A percentile compares a stretch with the other conserved stretches of the same genome.
phyloP scores from a whole-genome alignment of 768 basidiomycete genomes.

The Mycena filopes region DNA sequence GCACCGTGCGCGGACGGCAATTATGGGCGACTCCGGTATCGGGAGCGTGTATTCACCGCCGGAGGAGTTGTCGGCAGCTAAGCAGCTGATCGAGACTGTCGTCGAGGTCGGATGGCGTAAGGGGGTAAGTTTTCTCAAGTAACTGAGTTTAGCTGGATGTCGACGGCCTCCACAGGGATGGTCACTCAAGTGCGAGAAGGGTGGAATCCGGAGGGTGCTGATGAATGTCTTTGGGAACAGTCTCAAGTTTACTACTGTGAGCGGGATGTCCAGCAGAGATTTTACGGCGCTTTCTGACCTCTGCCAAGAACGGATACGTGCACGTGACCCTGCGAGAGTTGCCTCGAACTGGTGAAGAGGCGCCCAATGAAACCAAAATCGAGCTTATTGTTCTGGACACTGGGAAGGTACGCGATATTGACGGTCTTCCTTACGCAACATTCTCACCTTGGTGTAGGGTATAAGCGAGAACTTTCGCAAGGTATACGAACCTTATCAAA shows the following conservation, averaged over 20 bases:
- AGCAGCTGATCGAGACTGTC: slow-evolving; percentile 82
- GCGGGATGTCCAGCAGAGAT: slow-evolving; percentile 37
- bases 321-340: slow-evolving; percentile 86
- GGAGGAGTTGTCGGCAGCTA: slow-evolving; percentile 58
- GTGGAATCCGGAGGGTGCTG: slow-evolving; percentile 88
- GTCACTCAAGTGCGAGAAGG: slow-evolving; percentile 89
- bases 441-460: slow-evolving; percentile 55
- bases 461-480: slow-evolving; percentile 94
- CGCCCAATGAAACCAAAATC: slow-evolving; percentile 72
- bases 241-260: slow-evolving; percentile 88
- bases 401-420: slow-evolving; percentile 70
- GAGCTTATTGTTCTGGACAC: slow-evolving; percentile 90
- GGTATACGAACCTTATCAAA: slow-evolving; percentile 51
- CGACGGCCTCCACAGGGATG: slow-evolving; percentile 68
- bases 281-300: not conserved
- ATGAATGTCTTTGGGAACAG: slow-evolving; percentile 98
- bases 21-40: slow-evolving; percentile 78
- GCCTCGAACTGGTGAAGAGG: slow-evolving; percentile 62
- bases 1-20: slow-evolving; percentile 80
- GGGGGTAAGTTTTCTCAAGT: slow-evolving; percentile 57
- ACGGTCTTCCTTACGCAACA: not conserved
- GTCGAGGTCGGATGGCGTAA: slow-evolving; percentile 83
- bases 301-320: slow-evolving; percentile 79
- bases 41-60: slow-evolving; percentile 94
- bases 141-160: not conserved